A percentile compares a stretch with the other conserved stretches of the same genome.
These are phyloP conservation scores for Sarocladium brachiariae DNA, from an alignment of 2,329 filamentous ascomycete species.

Conservation along the genomic window DNA sequence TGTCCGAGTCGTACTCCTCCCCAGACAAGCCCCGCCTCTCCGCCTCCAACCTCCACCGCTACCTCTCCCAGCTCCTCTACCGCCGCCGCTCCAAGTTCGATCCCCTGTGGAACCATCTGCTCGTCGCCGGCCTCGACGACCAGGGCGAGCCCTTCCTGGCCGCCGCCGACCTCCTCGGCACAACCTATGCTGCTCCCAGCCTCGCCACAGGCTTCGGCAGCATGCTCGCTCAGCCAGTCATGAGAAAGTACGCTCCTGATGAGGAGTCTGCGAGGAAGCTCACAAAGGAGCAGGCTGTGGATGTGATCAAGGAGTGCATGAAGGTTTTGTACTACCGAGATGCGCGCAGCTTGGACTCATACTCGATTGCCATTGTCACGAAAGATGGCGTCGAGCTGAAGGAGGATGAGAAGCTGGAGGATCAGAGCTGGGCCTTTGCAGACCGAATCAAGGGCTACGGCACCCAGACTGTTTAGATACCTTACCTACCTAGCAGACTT, in stretches of 20 bases:
- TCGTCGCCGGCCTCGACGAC: conserved; percentile 83
- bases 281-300: conserved; percentile 69
- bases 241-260: conserved; percentile 77
- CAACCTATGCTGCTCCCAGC: conserved; percentile 80
- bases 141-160: conserved; percentile 80
- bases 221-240: conserved; percentile 86
- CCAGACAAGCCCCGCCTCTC: conserved; percentile 51
- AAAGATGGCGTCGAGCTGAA: conserved; percentile 82
- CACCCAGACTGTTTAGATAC: conserved; percentile 61
- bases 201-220: conserved; percentile 91
- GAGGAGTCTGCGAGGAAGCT: conserved; percentile 69
- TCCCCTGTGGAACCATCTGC: conserved; percentile 92
- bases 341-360: conserved; percentile 83
- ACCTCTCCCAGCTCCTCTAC: conserved; percentile 94
- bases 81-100: conserved; percentile 91
- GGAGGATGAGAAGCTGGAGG: conserved; percentile 81
- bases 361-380: conserved; percentile 85
- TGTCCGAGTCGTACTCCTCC: conserved; percentile 75
- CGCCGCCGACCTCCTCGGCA: conserved; percentile 84
- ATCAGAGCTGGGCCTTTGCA: conserved; percentile 97
- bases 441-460: conserved; percentile 93
- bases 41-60: conserved; percentile 93
- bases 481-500: neutral
- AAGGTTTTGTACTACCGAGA: conserved; percentile 98
- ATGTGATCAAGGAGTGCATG: conserved; percentile 86